Evolutionary conservation across 306 rosid species (phyloP).

Genomic region (Prunus armeniaca): DNA sequence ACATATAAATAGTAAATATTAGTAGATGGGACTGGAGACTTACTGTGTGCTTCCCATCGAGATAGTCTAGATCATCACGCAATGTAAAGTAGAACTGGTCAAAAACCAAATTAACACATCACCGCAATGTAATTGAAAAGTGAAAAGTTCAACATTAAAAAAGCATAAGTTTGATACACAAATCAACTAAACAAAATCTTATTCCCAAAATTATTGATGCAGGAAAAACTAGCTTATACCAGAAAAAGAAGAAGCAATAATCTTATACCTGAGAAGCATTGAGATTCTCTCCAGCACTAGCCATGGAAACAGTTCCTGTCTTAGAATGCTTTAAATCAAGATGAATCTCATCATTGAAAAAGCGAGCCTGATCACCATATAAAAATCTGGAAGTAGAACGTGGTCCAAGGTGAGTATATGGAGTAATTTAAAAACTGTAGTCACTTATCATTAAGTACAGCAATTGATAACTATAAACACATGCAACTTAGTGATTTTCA

Average conservation of each 20-base stretch:
- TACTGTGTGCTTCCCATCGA: conserved; percentile 88
- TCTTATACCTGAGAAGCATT: conserved; percentile 90
- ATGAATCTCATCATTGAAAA: conserved; percentile 80
- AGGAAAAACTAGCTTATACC: conserved; percentile 1
- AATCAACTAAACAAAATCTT: background rate
- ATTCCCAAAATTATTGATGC: conserved; percentile 3
- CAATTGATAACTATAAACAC: background rate
- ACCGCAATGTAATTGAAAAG: conserved; percentile 1
- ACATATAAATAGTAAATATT: background rate
- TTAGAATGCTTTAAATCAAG: conserved; percentile 90
- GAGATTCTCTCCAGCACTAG: conserved; percentile 93
- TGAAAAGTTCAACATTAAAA: background rate
- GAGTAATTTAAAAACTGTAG: background rate
- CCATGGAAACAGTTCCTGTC: conserved; percentile 90
- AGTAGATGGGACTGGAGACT: conserved; percentile 32
- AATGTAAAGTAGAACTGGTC: conserved; percentile 81
- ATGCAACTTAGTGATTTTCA: too few relatives aligned
- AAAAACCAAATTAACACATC: conserved; percentile 13
- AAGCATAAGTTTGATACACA: background rate
- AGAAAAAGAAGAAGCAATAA: background rate
- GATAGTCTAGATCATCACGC: conserved; percentile 93
- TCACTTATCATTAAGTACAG: background rate
- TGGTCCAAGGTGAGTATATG: background rate
- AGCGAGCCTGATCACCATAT: conserved; percentile 95
- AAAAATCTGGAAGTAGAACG: conserved; percentile 52